These are phyloP conservation scores for Sutorius australiensis DNA, from an alignment of 768 basidiomycete genomes.

Conservation along the genomic window DNA sequence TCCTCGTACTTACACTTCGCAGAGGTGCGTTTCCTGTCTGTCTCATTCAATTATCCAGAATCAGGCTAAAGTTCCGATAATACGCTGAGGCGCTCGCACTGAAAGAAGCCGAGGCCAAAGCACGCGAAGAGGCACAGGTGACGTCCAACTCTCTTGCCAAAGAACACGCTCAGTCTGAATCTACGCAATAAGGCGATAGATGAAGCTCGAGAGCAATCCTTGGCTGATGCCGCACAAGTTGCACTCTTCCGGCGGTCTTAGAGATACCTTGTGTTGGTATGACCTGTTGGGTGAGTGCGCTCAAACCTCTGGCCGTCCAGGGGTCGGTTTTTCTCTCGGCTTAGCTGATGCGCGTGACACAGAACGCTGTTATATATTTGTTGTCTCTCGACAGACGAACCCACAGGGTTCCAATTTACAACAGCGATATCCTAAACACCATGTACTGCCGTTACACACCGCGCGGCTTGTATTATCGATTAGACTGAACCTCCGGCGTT, in stretches of 20 bases:
- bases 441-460: background rate
- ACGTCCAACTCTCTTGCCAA: background rate
- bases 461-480: background rate
- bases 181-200: constrained; percentile 13
- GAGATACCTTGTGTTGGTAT: background rate
- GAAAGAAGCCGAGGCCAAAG: constrained; percentile 21
- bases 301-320: background rate
- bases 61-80: background rate
- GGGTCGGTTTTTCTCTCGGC: background rate
- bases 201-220: constrained; percentile 27
- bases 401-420: background rate
- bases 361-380: background rate
- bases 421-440: background rate
- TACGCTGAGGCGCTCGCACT: constrained; percentile 18
- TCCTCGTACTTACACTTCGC: too few relatives aligned
- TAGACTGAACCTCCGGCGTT: background rate
- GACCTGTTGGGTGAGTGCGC: background rate
- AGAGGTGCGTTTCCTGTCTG: constrained; percentile 20
- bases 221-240: constrained; percentile 31
- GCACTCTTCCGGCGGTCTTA: constrained; percentile 20
- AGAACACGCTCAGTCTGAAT: background rate
- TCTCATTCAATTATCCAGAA: background rate
- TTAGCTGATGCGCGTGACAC: background rate
- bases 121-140: constrained; percentile 18
- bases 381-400: background rate